A percentile compares a stretch with the other conserved stretches of the same genome.
Conservation (phyloP, 148 eudicot species). For the Silene conica region DNA sequence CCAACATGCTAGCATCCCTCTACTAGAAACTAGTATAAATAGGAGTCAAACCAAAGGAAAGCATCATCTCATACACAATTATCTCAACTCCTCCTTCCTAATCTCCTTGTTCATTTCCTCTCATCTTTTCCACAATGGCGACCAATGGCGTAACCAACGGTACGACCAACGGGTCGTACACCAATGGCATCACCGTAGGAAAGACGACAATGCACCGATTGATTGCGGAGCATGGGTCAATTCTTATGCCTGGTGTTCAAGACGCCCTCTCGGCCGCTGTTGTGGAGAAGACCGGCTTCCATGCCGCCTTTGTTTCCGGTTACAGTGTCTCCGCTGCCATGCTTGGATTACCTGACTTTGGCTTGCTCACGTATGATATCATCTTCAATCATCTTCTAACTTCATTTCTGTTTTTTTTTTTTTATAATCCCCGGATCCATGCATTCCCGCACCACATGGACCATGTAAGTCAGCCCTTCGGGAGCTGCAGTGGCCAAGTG, state of each 20-base stretch:
- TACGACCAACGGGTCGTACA: not conserved
- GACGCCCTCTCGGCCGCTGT: slow-evolving; percentile 22
- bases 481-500: too few relatives aligned
- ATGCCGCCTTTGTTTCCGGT: slow-evolving; percentile 28
- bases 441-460: too few relatives aligned
- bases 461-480: too few relatives aligned
- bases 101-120: not conserved
- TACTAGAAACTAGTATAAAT: not conserved
- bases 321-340: slow-evolving; percentile 29
- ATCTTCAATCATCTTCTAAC: not conserved
- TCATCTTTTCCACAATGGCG: slow-evolving; percentile 2
- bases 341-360: slow-evolving; percentile 32
- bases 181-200: not conserved
- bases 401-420: not conserved
- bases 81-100: not conserved
- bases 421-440: too few relatives aligned
- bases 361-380: slow-evolving; percentile 29
- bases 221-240: slow-evolving; percentile 18
- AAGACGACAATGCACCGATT: slow-evolving; percentile 23
- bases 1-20: not conserved
- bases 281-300: slow-evolving; percentile 25
- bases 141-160: slow-evolving; percentile 11
- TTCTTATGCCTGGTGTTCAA: slow-evolving; percentile 25
- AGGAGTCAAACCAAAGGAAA: not conserved
- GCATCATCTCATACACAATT: slow-evolving; percentile 5